A percentile compares a stretch with the other conserved stretches of the same genome.
Conservation (phyloP, 768 basidiomycete genomes). For the Lactarius hatsudake region DNA sequence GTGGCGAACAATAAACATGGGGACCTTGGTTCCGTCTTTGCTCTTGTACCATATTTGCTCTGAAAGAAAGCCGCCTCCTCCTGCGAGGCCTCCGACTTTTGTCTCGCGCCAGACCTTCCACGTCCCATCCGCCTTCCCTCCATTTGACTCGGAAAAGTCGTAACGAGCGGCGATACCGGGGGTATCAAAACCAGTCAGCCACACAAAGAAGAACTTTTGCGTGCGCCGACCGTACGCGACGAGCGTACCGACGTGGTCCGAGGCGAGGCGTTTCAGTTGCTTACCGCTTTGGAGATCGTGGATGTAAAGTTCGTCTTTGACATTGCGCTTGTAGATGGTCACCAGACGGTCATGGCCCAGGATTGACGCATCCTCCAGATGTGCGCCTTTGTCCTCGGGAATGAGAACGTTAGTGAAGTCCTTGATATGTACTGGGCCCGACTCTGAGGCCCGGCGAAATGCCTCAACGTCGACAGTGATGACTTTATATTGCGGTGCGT, state of each 20-base stretch:
- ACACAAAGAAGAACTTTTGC: conserved; percentile 61
- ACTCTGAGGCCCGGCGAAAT: conserved; percentile 18
- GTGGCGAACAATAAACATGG: conserved; percentile 83
- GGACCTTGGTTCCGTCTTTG: conserved; percentile 77
- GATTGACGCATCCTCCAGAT: conserved; percentile 48
- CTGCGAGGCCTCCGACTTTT: conserved; percentile 52
- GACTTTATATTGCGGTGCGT: conserved; percentile 65
- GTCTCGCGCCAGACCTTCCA: conserved; percentile 61
- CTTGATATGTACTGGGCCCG: conserved; percentile 31
- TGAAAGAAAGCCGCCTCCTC: conserved; percentile 64
- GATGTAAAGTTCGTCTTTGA: conserved; percentile 77
- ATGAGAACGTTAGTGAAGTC: conserved; percentile 58
- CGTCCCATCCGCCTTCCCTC: conserved; percentile 41
- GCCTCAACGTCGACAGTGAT: conserved; percentile 61
- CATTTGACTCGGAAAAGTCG: conserved; percentile 43
- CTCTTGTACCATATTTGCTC: conserved; percentile 77
- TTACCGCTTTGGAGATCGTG: conserved; percentile 53
- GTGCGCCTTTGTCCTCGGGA: conserved; percentile 63
- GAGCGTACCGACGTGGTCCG: conserved; percentile 67
- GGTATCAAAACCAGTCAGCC: conserved; percentile 64
- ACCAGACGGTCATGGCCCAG: conserved; percentile 57
- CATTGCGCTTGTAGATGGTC: conserved; percentile 69
- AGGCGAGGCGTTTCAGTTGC: conserved; percentile 52
- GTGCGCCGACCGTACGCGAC: conserved; percentile 49
- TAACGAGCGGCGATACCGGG: conserved; percentile 67